These are phyloP conservation scores for Euphorbia celastroides DNA, from an alignment of 441 rosid species.

Conservation along the genomic window DNA sequence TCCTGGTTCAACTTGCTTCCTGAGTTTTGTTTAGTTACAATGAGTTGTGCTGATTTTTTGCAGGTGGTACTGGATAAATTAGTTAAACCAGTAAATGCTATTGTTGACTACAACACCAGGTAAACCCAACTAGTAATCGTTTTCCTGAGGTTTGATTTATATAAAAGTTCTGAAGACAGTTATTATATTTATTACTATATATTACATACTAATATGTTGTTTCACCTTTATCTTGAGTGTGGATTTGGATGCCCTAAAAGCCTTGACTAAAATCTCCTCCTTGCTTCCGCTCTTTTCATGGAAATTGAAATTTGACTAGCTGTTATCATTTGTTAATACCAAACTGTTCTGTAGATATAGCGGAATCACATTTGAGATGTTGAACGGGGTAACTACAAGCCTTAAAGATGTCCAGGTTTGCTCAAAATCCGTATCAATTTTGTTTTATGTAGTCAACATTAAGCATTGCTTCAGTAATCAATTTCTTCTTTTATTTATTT, in stretches of 20 bases:
- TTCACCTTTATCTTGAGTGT: neutral
- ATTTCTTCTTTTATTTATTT: constrained; percentile 8
- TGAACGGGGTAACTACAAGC: constrained; percentile 70
- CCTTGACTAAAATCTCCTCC: neutral
- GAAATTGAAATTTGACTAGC: neutral
- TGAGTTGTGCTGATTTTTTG: constrained; percentile 7
- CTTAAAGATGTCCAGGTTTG: constrained; percentile 58
- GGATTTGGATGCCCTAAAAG: neutral
- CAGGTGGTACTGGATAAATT: constrained; percentile 89
- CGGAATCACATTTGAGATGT: constrained; percentile 81
- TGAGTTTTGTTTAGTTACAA: neutral
- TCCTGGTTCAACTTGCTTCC: neutral
- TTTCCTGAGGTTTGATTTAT: neutral
- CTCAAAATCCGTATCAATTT: neutral
- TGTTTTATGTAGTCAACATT: neutral
- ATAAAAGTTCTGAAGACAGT: neutral
- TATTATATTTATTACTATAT: neutral
- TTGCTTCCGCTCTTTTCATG: neutral
- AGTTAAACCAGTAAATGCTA: constrained; percentile 76
- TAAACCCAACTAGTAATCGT: constrained; percentile 17
- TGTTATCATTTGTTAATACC: neutral
- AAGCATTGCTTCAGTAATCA: constrained; percentile 7
- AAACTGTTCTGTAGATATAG: constrained; percentile 56
- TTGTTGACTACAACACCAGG: constrained; percentile 90
- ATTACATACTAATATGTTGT: neutral